phyloP scores from a whole-genome alignment of 1,139 yeast genomes.

The Candida glucosophila region DNA sequence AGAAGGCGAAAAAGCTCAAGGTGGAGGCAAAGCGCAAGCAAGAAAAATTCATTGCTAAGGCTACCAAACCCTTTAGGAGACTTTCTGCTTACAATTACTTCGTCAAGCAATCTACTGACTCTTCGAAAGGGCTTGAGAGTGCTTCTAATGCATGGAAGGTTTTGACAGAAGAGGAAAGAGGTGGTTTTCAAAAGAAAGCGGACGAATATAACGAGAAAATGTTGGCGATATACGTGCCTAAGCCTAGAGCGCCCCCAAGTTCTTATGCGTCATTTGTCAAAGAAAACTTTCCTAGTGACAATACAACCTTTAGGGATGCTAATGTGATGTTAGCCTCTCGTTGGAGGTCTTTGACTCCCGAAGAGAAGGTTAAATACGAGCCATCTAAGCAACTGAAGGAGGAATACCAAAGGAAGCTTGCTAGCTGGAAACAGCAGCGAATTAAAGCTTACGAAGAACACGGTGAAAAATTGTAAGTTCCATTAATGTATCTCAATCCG shows the following conservation, averaged over 20 bases:
- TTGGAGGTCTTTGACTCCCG: conserved; percentile 22
- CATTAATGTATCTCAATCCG: too few relatives aligned
- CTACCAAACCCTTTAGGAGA: conserved; percentile 19
- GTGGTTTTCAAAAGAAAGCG: conserved; percentile 15
- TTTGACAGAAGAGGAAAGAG: conserved; percentile 20
- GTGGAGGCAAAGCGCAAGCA: conserved; percentile 9
- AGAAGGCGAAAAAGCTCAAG: conserved; percentile 6
- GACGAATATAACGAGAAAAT: conserved; percentile 20
- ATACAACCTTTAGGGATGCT: conserved; percentile 16
- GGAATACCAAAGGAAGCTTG: conserved; percentile 12
- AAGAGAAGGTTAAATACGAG: conserved; percentile 23
- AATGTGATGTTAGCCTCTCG: conserved; percentile 17
- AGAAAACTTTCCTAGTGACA: conserved; percentile 18
- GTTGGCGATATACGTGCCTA: conserved; percentile 19
- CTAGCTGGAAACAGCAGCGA: conserved; percentile 22
- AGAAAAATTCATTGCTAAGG: conserved; percentile 14
- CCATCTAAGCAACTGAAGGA: conserved; percentile 12
- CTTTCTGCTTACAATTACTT: conserved; percentile 21
- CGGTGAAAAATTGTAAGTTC: neutral
- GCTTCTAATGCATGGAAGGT: conserved; percentile 15
- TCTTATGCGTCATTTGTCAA: conserved; percentile 25
- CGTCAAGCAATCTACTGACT: conserved; percentile 10
- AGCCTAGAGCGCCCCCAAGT: conserved; percentile 25
- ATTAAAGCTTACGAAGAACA: conserved; percentile 12
- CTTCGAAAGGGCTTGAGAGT: conserved; percentile 9